phyloP scores from a whole-genome alignment of 192 early-diverging fungal species.

The Thoreauomyces humboldtii region DNA sequence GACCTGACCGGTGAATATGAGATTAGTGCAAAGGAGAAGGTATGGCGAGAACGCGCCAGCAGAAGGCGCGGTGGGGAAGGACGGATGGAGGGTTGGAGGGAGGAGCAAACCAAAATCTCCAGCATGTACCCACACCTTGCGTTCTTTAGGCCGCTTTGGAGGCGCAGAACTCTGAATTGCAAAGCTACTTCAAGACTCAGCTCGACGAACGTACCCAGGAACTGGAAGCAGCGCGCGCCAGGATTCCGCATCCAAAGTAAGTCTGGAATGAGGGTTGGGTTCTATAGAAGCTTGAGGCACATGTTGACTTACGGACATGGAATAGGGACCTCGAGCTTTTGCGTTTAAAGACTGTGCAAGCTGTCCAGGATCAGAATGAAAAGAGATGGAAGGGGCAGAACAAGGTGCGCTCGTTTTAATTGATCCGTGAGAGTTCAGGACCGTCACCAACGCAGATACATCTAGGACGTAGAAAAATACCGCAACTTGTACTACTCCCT shows the following conservation, averaged over 20 bases:
- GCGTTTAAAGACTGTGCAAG: slow-evolving; percentile 25
- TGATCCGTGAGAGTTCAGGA: too few species aligned
- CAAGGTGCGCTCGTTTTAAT: too few species aligned
- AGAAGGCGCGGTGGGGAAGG: neutral
- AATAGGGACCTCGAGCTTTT: slow-evolving; percentile 37
- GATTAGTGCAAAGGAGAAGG: slow-evolving; percentile 36
- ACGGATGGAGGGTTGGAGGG: neutral
- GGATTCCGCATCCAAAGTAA: slow-evolving; percentile 30
- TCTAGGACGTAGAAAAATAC: slow-evolving; percentile 34
- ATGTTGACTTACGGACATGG: too few species aligned
- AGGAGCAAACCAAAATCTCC: neutral
- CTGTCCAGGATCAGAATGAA: slow-evolving; percentile 28
- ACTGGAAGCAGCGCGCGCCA: slow-evolving; percentile 15
- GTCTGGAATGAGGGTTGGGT: too few species aligned
- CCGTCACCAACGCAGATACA: too few species aligned
- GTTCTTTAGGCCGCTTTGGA: slow-evolving; percentile 20
- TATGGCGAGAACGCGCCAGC: neutral
- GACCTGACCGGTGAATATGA: slow-evolving; percentile 25
- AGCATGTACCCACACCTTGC: neutral
- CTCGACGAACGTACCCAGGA: slow-evolving; percentile 32
- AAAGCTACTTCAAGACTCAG: slow-evolving; percentile 27
- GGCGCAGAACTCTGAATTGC: slow-evolving; percentile 16
- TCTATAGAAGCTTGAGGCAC: too few species aligned
- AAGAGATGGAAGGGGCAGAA: slow-evolving; percentile 23
- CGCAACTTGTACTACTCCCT: slow-evolving; percentile 35